Conservation (phyloP, 257 asterid species). For the Przewalskia tangutica region DNA sequence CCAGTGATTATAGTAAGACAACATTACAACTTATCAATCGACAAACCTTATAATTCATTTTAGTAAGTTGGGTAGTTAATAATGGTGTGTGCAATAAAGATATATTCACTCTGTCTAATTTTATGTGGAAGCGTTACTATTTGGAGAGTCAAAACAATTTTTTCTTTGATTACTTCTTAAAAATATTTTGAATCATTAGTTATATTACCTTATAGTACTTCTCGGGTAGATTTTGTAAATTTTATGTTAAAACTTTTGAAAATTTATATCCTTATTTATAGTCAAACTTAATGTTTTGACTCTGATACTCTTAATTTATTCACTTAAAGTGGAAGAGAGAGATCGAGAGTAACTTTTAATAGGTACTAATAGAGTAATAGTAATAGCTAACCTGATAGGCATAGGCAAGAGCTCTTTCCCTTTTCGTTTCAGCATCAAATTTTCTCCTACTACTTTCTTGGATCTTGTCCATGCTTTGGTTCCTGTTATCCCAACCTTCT, state of each 20-base stretch:
- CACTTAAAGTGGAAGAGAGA: too few species aligned
- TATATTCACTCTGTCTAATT: too few species aligned
- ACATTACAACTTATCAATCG: neutral
- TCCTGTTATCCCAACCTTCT: conserved; percentile 43
- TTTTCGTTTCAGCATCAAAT: conserved; percentile 43
- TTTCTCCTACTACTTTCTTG: conserved; percentile 38
- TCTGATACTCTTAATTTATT: too few species aligned
- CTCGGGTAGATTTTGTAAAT: too few species aligned
- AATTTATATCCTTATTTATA: too few species aligned
- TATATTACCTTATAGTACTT: too few species aligned
- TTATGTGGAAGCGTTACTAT: too few species aligned
- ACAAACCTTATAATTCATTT: neutral
- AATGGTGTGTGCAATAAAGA: neutral
- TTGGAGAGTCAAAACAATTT: too few species aligned
- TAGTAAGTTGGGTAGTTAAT: neutral
- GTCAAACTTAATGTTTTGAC: too few species aligned
- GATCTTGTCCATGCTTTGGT: conserved; percentile 29
- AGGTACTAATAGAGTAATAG: neutral
- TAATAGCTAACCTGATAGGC: conserved; percentile 50
- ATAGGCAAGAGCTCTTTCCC: conserved; percentile 69
- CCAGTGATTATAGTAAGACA: neutral
- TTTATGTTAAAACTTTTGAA: too few species aligned
- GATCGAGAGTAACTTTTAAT: neutral
- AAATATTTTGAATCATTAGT: too few species aligned
- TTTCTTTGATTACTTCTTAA: too few species aligned